Base-by-base conservation (phyloP, 2,329 filamentous ascomycete species). In the Penicillium occitanis region DNA sequence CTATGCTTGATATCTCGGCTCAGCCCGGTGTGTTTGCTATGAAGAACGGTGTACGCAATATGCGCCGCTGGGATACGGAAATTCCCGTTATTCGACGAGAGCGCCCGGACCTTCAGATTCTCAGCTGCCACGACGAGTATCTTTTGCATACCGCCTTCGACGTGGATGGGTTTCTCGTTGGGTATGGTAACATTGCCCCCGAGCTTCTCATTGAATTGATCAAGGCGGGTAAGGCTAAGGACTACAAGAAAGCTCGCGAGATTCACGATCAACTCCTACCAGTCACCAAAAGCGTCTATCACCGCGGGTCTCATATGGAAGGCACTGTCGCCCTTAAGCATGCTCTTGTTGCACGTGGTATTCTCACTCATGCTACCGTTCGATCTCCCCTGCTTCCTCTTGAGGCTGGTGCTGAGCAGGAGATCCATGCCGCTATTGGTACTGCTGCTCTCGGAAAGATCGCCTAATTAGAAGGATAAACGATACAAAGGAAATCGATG, bases 31-130 rank as follows among this genome's bases (percentile, higher is more conserved):
- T 84, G 5, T 83, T 85, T 55, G 83, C 83, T 17, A 85, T 85
- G 83, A 85, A 85, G 78, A 85, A 85, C 68, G 84, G 84, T 22
- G 84, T 85, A 10, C 80, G 84, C 63, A 85, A 85, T 72, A 85
- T 85, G 83, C 79, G 82, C n/a, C 80, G 84, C 19, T 85, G 84
- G 84, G 83, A 85, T 61, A 83, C 81, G 0, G 84, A 85, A 72
- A 85, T 85, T 67, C 84, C 83, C 17, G 77, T 85, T 30, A 84
- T 85, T 73, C 80, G 82, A 59, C 72, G 73, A 30, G 75, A 84
- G 69, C 79, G 82, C 5, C 83, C 83, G 0, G 79, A 83, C 1
- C 75, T 85, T 1, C 82, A 83, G 60, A 80, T 85, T 17, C 74
- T 85, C 5, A 83, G 81, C 11, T 85, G 83, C 67, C 82, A 85